Evolutionary conservation across 768 basidiomycete species (phyloP), one percentile per base, ranked within the genome.

Genomic region (Collybiopsis luxurians): DNA sequence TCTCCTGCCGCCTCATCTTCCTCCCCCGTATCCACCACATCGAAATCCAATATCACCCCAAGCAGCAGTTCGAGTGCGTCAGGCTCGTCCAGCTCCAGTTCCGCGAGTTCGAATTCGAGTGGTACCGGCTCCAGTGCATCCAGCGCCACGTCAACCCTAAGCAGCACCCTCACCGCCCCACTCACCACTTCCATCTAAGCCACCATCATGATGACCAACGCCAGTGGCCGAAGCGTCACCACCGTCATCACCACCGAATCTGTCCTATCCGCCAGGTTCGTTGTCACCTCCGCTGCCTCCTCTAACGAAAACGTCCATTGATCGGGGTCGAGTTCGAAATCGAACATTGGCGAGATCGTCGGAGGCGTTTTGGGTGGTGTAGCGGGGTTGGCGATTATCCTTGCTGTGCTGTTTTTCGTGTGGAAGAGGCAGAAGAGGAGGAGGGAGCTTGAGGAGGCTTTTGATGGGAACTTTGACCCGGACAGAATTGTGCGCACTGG

Each of bases 291-390:
- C n/a, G n/a, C n/a, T n/a, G n/a, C n/a, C n/a, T n/a, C n/a, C n/a
- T n/a, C n/a, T n/a, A n/a, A n/a, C n/a, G n/a, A n/a, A n/a, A n/a
- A n/a, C n/a, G n/a, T n/a, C n/a, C n/a, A n/a, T n/a, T n/a, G n/a
- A n/a, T n/a, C n/a, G n/a, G n/a, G n/a, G n/a, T n/a, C n/a, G n/a
- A n/a, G n/a, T n/a, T n/a, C 43, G 7, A 9, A 34, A 19, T 53
- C 51, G 3, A 44, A 58, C 40, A 58, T 50, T n/a, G 57, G 38
- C 3, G 50, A 38, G 30, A 58, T 58, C 19, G 57, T 58, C 28
- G 57, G 57, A 2, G 57, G 49, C 11, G 40, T 52, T 12, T 39
- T 58, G 13, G 57, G 57, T 12, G 57, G 57, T 7, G 34, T 55
- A 4, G 43, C 26, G n/a, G 54, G 42, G 27, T 44, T 55, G 7